Base-by-base conservation (phyloP, 2,329 filamentous ascomycete genomes). In the Aspergillus sojae region DNA sequence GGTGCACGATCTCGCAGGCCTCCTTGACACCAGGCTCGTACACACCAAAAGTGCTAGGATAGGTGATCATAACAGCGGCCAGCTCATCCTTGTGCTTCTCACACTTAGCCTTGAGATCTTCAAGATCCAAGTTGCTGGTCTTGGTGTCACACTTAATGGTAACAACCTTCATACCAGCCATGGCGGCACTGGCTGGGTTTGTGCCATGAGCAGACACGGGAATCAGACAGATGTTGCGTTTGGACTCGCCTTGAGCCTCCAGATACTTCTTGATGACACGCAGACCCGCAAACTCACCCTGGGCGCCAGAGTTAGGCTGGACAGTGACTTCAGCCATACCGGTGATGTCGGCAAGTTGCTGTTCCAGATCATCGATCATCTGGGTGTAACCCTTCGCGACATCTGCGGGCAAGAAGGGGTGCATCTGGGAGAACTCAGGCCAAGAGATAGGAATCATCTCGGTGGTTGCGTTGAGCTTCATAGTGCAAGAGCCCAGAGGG, bases 151-250 rank as follows among this genome's bases (percentile, higher is more conserved):
- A 98, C 80, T 97, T 97, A 82, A 98, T 86, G 2, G 93, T 89
- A 3, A 97, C 91, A 9, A 97, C 94, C 23, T 92, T 89, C 93
- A 97, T 96, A 63, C 94, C 94, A 32, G 92, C 91, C 94, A 97
- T 97, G 60, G 94, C 91, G 21, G 94, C 94, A 68, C 93, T 96
- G 21, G 94, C 94, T 16, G 94, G 94, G 79, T 98, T 98, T 58
- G 94, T 98, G 39, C 94, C 94, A 79, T 98, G 94, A 1, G 94
- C 94, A 32, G 94, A 97, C 2, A 96, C 92, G 0, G 94, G 94
- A 69, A 98, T 97, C 72, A 98, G 81, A 81, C 94, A 97, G 65
- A 97, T 92, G 74, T 97, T 93, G 57, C 94, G 89, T 79, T 88
- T 87, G 23, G 83, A 79, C 56, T 85, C 84, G 11, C 83, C 83